Evolutionary conservation across 805 yeast species (phyloP).

Genomic region (Suhomyces sp.): DNA sequence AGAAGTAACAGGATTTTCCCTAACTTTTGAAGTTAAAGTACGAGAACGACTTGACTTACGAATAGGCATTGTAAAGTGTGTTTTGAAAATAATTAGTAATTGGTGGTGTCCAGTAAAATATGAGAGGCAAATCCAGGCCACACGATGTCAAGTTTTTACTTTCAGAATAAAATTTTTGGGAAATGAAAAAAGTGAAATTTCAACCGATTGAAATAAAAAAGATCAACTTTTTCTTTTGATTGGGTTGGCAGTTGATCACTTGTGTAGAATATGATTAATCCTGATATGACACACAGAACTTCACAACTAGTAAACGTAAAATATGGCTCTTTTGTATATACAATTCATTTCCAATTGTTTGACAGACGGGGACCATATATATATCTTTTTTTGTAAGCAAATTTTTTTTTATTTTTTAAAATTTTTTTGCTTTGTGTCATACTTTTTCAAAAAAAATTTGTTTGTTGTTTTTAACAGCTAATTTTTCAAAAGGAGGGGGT

Average conservation of each 20-base stretch:
- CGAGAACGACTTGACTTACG: conserved; percentile 35
- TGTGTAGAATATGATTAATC: not conserved
- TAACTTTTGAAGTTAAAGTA: conserved; percentile 20
- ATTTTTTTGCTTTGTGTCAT: conserved; percentile 1
- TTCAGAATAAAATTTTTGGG: not conserved
- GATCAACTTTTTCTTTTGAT: not conserved
- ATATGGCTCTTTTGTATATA: not conserved
- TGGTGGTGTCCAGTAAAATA: not conserved
- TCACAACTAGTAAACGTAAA: not conserved
- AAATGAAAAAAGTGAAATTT: not conserved
- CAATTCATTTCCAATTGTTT: not conserved
- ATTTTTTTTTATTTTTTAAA: conserved; percentile 5
- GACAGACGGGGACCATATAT: conserved; percentile 4
- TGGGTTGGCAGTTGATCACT: not conserved
- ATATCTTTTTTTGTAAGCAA: conserved; percentile 2
- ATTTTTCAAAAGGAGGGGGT: not conserved
- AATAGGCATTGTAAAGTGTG: conserved; percentile 13
- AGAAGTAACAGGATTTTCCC: not conserved
- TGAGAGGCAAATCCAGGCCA: conserved; percentile 4
- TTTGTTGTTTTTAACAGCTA: conserved; percentile 1
- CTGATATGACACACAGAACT: not conserved
- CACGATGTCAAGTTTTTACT: not conserved
- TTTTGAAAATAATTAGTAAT: not conserved
- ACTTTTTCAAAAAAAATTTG: conserved; percentile 3
- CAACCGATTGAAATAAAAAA: not conserved